Conservation (phyloP, 2,329 filamentous ascomycete genomes). For the Trichoderma aggressivum region DNA sequence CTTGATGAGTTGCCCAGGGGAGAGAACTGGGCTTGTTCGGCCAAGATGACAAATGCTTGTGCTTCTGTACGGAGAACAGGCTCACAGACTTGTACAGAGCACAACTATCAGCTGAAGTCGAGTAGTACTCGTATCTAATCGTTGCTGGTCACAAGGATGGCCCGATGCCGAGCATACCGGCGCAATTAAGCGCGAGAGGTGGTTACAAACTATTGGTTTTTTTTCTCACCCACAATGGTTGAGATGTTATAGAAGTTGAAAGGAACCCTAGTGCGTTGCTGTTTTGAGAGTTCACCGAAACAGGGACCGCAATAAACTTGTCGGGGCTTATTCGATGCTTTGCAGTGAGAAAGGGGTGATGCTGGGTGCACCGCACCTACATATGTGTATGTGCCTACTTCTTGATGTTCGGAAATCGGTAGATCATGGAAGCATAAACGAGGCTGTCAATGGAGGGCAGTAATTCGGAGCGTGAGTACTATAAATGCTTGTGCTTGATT, state of each 20-base stretch:
- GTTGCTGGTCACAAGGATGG: background rate
- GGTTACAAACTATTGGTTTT: background rate
- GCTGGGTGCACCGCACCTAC: background rate
- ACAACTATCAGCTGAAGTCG: background rate
- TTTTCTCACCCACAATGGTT: background rate
- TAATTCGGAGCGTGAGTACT: background rate
- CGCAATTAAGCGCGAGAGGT: background rate
- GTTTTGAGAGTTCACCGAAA: background rate
- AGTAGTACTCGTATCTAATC: background rate
- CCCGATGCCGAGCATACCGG: background rate
- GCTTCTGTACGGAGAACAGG: background rate
- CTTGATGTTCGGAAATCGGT: background rate
- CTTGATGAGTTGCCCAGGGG: background rate
- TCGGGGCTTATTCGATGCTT: background rate
- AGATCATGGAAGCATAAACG: background rate
- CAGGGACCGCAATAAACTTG: background rate
- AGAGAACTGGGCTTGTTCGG: background rate
- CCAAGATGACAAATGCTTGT: background rate
- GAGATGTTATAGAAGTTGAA: background rate
- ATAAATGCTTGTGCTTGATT: too few species aligned
- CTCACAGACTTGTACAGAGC: background rate
- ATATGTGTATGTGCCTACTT: background rate
- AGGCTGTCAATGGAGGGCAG: background rate
- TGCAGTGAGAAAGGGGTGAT: background rate
- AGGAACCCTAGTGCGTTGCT: background rate